A percentile compares a stretch with the other conserved stretches of the same genome.
Evolutionary conservation across 148 eudicot genomes (phyloP).

Genomic region (Arctostaphylos glauca): DNA sequence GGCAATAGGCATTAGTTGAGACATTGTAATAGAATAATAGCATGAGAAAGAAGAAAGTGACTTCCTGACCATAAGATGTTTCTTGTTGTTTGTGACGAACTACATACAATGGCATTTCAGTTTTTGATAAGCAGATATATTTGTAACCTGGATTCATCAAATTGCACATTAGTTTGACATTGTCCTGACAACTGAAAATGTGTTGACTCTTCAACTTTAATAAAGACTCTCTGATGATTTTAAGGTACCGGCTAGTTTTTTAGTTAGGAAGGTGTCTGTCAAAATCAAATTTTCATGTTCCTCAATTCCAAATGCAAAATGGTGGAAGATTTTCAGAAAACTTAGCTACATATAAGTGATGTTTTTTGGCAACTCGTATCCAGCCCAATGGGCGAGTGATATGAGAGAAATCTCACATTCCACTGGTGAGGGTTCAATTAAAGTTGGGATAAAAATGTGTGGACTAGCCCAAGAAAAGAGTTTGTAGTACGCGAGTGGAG

Average conservation of each 20-base stretch:
- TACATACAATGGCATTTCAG: background rate
- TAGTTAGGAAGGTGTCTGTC: background rate
- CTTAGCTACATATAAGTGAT: too few species aligned
- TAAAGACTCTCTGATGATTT: background rate
- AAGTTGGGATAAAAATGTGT: too few species aligned
- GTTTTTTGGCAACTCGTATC: too few species aligned
- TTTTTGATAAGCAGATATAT: background rate
- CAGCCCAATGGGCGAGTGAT: too few species aligned
- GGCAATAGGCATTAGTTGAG: too few species aligned
- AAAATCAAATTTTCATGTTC: background rate
- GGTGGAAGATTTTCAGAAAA: background rate
- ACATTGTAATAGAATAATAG: too few species aligned
- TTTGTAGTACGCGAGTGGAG: too few species aligned
- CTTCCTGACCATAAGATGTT: background rate
- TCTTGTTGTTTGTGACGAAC: background rate
- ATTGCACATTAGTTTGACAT: background rate
- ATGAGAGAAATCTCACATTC: too few species aligned
- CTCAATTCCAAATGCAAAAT: background rate
- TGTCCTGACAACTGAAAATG: constrained; percentile 3
- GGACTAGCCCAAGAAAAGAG: too few species aligned
- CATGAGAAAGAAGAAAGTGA: too few species aligned
- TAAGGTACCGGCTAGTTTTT: background rate
- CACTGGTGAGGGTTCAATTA: too few species aligned
- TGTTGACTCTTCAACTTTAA: background rate
- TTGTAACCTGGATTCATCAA: background rate